Conservation (phyloP, 768 basidiomycete species). For the Xerocomus spinulosus region DNA sequence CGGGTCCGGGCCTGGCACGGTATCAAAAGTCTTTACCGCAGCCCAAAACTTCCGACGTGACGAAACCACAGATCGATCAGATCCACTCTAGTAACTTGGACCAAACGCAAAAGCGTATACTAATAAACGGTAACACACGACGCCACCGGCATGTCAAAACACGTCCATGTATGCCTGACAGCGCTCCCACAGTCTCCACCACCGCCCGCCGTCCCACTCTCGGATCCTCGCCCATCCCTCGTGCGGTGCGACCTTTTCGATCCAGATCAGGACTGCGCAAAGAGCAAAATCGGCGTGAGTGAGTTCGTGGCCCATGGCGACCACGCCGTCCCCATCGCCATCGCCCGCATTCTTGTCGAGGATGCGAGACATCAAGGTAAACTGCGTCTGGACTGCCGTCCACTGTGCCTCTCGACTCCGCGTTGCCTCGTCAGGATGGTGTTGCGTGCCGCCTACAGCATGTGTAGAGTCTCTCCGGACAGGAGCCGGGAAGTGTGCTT, state of each 20-base stretch:
- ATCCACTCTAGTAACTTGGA: too few species aligned
- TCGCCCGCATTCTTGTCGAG: conserved; percentile 66
- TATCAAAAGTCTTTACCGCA: too few species aligned
- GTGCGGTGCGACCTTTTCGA: conserved; percentile 65
- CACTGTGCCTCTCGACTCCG: conserved; percentile 60
- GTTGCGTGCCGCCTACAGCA: not conserved
- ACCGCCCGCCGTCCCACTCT: conserved; percentile 66
- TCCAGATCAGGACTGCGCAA: conserved; percentile 70
- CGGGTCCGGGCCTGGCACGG: too few species aligned
- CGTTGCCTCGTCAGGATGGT: not conserved
- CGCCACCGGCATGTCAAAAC: conserved; percentile 38
- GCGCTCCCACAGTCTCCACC: conserved; percentile 57
- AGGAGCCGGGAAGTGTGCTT: conserved; percentile 41
- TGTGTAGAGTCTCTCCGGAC: conserved; percentile 19
- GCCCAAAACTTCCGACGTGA: too few species aligned
- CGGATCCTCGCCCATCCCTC: conserved; percentile 69
- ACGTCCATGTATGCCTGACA: conserved; percentile 70
- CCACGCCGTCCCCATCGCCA: conserved; percentile 58
- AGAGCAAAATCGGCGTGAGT: conserved; percentile 73
- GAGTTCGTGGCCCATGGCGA: conserved; percentile 61
- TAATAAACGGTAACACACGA: too few species aligned
- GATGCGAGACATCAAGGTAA: conserved; percentile 57
- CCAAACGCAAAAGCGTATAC: too few species aligned
- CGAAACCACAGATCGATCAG: too few species aligned
- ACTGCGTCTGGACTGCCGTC: conserved; percentile 60